phyloP scores from a whole-genome alignment of 2,329 filamentous ascomycete species.

The Pseudogymnoascus sp. region DNA sequence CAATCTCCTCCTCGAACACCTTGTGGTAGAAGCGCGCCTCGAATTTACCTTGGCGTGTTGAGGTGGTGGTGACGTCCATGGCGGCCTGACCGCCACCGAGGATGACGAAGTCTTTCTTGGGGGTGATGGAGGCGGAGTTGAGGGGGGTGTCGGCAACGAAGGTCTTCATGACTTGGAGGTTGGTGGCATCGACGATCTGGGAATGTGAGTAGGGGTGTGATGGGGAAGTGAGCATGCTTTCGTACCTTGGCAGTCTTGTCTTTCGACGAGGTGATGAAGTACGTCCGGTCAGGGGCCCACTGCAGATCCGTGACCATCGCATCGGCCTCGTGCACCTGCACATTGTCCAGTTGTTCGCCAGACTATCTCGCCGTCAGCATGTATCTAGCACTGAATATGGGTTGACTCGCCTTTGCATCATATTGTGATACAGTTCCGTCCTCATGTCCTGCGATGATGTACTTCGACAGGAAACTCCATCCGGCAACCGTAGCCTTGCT shows the following conservation, averaged over 20 bases:
- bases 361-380: constrained; percentile 38
- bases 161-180: constrained; percentile 87
- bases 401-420: constrained; percentile 66
- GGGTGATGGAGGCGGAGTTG: constrained; percentile 89
- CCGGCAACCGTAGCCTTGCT: constrained; percentile 97
- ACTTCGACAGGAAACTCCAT: constrained; percentile 89
- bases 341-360: constrained; percentile 73
- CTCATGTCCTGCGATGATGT: constrained; percentile 96
- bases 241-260: constrained; percentile 90
- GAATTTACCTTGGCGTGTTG: constrained; percentile 94
- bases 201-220: constrained; percentile 10
- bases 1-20: constrained; percentile 98
- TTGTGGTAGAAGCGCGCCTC: constrained; percentile 99
- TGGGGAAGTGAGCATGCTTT: neutral
- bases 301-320: constrained; percentile 77
- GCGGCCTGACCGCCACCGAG: constrained; percentile 96
- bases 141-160: constrained; percentile 88
- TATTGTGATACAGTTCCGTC: constrained; percentile 88
- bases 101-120: constrained; percentile 96
- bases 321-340: constrained; percentile 79
- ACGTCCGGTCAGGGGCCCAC: constrained; percentile 87
- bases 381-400: neutral
- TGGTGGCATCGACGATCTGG: constrained; percentile 72
- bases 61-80: constrained; percentile 96
- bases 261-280: constrained; percentile 97